Percentiles rank a stretch among this genome's conserved stretches.
phyloP scores from a whole-genome alignment of 1,284 basidiomycete genomes.

The Heliocybe sulcata region DNA sequence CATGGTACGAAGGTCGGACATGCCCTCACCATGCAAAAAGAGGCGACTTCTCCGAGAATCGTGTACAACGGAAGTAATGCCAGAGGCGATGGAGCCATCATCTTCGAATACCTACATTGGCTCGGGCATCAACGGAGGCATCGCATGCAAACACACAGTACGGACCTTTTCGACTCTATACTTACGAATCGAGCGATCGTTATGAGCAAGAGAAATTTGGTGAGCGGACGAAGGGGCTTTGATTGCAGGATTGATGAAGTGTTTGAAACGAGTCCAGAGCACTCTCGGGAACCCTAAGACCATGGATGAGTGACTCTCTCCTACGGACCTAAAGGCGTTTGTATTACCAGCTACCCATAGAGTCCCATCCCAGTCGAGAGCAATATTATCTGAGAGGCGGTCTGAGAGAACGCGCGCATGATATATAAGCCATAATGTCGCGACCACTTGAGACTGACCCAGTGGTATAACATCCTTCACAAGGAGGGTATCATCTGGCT shows the following conservation, averaged over 20 bases:
- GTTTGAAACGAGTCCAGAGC: conserved; percentile 19
- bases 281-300: conserved; percentile 21
- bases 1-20: background rate
- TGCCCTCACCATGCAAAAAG: conserved; percentile 46
- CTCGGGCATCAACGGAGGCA: conserved; percentile 5
- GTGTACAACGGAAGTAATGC: conserved; percentile 44
- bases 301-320: conserved; percentile 12
- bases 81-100: conserved; percentile 45
- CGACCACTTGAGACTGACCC: too few relatives aligned
- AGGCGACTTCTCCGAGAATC: conserved; percentile 39
- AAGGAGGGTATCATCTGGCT: conserved; percentile 46
- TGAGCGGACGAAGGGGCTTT: conserved; percentile 38
- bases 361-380: conserved; percentile 46
- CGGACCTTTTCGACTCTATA: conserved; percentile 52
- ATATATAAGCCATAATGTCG: background rate
- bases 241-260: conserved; percentile 29
- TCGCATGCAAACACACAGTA: background rate
- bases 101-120: conserved; percentile 52
- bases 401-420: conserved; percentile 24
- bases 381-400: conserved; percentile 44
- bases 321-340: conserved; percentile 4
- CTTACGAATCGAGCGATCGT: conserved; percentile 57
- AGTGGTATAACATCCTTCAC: conserved; percentile 35
- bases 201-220: conserved; percentile 43
- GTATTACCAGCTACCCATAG: conserved; percentile 54